phyloP scores from a whole-genome alignment of 2,329 filamentous ascomycete genomes.

The Pyricularia pennisetigena region DNA sequence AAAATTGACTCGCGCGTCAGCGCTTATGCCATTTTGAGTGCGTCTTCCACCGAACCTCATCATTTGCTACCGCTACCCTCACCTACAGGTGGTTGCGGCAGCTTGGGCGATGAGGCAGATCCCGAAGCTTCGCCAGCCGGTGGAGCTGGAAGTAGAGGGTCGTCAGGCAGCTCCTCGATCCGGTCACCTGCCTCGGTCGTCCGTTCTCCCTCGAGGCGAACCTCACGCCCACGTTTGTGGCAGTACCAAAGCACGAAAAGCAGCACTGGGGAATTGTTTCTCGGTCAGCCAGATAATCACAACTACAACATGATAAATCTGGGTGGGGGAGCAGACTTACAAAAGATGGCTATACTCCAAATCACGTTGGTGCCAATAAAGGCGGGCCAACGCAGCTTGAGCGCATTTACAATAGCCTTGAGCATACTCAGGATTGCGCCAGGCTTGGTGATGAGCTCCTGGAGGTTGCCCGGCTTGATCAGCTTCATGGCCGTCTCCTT shows the following conservation, averaged over 20 bases:
- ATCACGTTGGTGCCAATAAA: constrained; percentile 87
- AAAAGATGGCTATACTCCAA: constrained; percentile 79
- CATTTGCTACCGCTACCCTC: background rate
- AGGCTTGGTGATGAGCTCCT: constrained; percentile 74
- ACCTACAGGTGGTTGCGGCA: background rate
- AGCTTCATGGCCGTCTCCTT: constrained; percentile 44
- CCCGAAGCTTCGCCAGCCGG: background rate
- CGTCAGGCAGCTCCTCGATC: constrained; percentile 40
- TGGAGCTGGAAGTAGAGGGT: constrained; percentile 17
- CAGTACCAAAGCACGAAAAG: constrained; percentile 97
- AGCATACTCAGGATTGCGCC: constrained; percentile 79
- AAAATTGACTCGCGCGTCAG: background rate
- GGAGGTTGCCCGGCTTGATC: constrained; percentile 60
- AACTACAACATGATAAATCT: background rate
- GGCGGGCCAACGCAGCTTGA: constrained; percentile 82
- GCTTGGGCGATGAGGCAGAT: background rate
- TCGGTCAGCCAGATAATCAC: background rate
- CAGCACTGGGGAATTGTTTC: constrained; percentile 45
- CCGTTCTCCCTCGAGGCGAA: constrained; percentile 50
- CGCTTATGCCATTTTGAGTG: background rate
- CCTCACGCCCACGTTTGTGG: constrained; percentile 86
- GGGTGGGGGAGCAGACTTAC: constrained; percentile 20
- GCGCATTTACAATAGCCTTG: constrained; percentile 79
- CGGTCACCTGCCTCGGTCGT: constrained; percentile 13
- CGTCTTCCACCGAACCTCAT: no score